Percentiles rank a stretch among this genome's conserved stretches.
These are phyloP conservation scores for Phaeomoniella chlamydospora DNA, from an alignment of 2,329 filamentous ascomycete species.

Conservation along the genomic window DNA sequence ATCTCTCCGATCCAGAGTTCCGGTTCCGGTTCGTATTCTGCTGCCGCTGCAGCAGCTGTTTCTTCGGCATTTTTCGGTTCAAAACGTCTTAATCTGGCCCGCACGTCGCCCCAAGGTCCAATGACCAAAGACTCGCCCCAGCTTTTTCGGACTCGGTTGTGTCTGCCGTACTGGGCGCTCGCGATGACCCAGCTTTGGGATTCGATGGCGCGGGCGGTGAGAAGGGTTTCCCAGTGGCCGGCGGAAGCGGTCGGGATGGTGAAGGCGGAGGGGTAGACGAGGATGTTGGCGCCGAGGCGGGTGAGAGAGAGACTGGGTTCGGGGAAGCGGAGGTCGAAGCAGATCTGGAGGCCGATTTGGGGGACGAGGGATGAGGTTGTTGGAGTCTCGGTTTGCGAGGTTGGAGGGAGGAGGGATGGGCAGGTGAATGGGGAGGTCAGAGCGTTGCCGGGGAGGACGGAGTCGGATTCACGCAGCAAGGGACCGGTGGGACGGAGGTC, in stretches of 20 bases:
- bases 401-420: constrained; percentile 56
- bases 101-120: constrained; percentile 70
- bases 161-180: constrained; percentile 64
- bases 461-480: constrained; percentile 47
- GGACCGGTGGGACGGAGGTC: constrained; percentile 38
- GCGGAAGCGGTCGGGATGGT: constrained; percentile 71
- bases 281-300: constrained; percentile 53
- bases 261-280: constrained; percentile 83
- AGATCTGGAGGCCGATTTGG: constrained; percentile 65
- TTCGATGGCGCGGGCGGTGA: constrained; percentile 74
- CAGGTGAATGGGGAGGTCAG: constrained; percentile 60
- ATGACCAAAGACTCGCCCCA: constrained; percentile 80
- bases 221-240: constrained; percentile 72
- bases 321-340: constrained; percentile 80
- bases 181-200: constrained; percentile 79
- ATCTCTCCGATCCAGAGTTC: constrained; percentile 37
- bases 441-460: constrained; percentile 50
- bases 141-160: constrained; percentile 62
- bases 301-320: constrained; percentile 58
- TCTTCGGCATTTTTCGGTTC: too few species aligned
- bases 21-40: constrained; percentile 17
- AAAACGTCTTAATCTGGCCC: constrained; percentile 42
- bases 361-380: constrained; percentile 60
- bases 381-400: too few species aligned
- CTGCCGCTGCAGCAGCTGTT: constrained; percentile 9